A percentile compares a stretch with the other conserved stretches of the same genome.
These are phyloP conservation scores for Colletotrichum lupini DNA, from an alignment of 2,329 filamentous ascomycete genomes.

Conservation along the genomic window DNA sequence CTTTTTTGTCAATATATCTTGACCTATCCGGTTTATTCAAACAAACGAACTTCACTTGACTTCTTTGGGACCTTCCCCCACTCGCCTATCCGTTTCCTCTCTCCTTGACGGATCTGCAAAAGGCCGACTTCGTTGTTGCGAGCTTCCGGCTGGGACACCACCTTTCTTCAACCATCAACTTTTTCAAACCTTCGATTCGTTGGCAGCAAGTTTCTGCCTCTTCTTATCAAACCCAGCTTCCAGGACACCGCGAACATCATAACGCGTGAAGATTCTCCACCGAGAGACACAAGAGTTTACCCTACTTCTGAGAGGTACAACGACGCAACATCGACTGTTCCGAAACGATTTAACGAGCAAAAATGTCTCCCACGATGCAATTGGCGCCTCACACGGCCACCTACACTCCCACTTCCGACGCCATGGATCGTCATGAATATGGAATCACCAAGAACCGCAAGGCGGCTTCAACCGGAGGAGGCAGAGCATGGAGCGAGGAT, in stretches of 20 bases:
- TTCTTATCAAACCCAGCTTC: constrained; percentile 30
- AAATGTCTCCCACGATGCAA: constrained; percentile 64
- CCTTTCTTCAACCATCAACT: constrained; percentile 11
- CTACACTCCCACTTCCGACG: constrained; percentile 65
- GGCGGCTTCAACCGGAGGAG: constrained; percentile 76
- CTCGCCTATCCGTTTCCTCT: constrained; percentile 25
- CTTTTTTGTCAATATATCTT: constrained; percentile 36
- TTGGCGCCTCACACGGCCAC: constrained; percentile 55
- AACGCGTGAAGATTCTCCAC: constrained; percentile 24
- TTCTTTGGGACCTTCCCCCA: constrained; percentile 34
- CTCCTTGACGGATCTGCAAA: constrained; percentile 34
- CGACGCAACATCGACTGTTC: constrained; percentile 31
- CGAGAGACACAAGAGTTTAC: constrained; percentile 3
- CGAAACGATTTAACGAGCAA: constrained; percentile 43
- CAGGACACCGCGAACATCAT: constrained; percentile 27
- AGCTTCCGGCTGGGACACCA: constrained; percentile 32
- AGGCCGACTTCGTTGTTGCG: constrained; percentile 35
- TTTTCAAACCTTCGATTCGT: constrained; percentile 31
- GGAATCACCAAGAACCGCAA: constrained; percentile 75
- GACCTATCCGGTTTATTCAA: constrained; percentile 38
- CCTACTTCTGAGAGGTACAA: constrained; percentile 34
- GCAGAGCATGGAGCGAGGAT: constrained; percentile 86
- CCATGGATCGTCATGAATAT: constrained; percentile 67
- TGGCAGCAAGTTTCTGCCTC: constrained; percentile 32
- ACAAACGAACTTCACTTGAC: constrained; percentile 31